These are phyloP conservation scores for Lichtheimia ornata DNA, from an alignment of 371 early-diverging fungal species.

Conservation along the genomic window DNA sequence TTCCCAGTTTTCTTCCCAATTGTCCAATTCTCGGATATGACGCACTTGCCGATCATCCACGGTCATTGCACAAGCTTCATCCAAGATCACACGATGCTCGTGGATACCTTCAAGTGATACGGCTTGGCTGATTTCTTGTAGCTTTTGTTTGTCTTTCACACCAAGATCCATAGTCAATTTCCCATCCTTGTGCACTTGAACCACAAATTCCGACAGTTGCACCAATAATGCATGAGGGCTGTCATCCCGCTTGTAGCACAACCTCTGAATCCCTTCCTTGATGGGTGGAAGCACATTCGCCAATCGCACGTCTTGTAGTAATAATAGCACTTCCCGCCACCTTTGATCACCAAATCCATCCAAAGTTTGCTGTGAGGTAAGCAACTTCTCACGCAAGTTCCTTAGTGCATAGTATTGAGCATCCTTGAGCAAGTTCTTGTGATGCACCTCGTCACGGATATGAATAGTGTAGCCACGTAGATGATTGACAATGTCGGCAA, in stretches of 20 bases:
- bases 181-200: conserved; percentile 22
- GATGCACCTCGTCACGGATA: conserved; percentile 62
- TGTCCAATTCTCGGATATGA: conserved; percentile 16
- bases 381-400: conserved; percentile 52
- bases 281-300: conserved; percentile 27
- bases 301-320: conserved; percentile 43
- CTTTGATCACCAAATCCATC: conserved; percentile 44
- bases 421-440: conserved; percentile 62
- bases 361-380: conserved; percentile 38
- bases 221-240: conserved; percentile 38
- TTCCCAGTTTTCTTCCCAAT: conserved; percentile 27
- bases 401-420: conserved; percentile 62
- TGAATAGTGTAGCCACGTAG: conserved; percentile 63
- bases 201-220: conserved; percentile 33
- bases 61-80: conserved; percentile 43
- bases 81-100: conserved; percentile 22
- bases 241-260: conserved; percentile 45
- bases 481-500: conserved; percentile 61
- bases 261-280: conserved; percentile 12
- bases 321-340: conserved; percentile 36
- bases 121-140: conserved; percentile 33
- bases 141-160: conserved; percentile 28
- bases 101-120: conserved; percentile 18
- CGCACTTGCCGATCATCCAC: conserved; percentile 39
- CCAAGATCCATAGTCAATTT: conserved; percentile 12